Base-by-base conservation (phyloP, 2,329 filamentous ascomycete genomes). In the Penicillium decumbens region DNA sequence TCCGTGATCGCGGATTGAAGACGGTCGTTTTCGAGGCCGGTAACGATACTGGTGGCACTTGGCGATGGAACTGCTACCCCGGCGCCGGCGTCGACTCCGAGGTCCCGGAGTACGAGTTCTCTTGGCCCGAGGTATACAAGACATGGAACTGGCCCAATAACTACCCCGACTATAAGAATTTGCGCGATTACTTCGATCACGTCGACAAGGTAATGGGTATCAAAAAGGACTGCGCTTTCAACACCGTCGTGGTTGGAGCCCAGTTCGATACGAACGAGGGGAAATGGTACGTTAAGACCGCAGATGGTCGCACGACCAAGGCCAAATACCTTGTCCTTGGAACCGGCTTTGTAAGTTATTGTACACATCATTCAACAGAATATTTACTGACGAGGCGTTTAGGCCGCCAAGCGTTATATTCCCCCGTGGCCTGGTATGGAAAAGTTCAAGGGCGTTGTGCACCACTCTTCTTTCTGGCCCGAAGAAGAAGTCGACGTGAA, bases 391-490 rank as follows among this genome's bases (percentile, higher is more conserved):
- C 25, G 1, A 32, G 39, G 10, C 5, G 4, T n/a, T 27, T 3
- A 53, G 51, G 41, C 73, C 0, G 67, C 71, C 13, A 77, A 75
- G 57, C 64, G 67, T 1, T 68, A 77, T 45, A 65, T 74, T 32
- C 75, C 76, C 0, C 60, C 66, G 8, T 72, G 63, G 60, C 53
- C 62, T 0, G 75, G 74, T 1, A 25, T 62, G 15, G 59, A 68
- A 9, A 50, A 52, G 3, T 85, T 81, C 66, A 64, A 73, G 45
- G 81, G 80, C 7, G 60, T 66, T 6, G 64, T 82, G 4, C 71
- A 82, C 37, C 81, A 84, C 59, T 78, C 77, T 0, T 76, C 81
- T 1, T 70, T 73, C 32, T 85, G 80, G 80, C 74, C 79, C 1
- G 63, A 76, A 4, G 70, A 74, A 15, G 35, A 51, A 1, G 66